Percentiles rank a stretch among this genome's conserved stretches.
phyloP scores from a whole-genome alignment of 495 filamentous ascomycete species.

The Aspergillus biplanus region DNA sequence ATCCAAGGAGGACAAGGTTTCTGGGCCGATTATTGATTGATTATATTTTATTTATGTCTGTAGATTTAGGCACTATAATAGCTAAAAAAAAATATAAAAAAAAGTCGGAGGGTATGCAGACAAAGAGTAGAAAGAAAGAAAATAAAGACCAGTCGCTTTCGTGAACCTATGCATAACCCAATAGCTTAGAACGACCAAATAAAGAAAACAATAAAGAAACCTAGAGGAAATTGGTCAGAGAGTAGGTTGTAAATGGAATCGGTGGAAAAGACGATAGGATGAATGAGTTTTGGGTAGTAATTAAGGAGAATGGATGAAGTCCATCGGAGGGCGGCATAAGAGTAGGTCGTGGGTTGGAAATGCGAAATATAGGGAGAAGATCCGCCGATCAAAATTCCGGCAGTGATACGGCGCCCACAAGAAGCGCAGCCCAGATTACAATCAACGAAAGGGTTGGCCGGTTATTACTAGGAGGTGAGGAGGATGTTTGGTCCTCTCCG shows the following conservation, averaged over 20 bases:
- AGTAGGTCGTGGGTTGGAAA: background rate
- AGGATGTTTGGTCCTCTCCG: slow-evolving; percentile 28
- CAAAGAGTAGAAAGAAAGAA: background rate
- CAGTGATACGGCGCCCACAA: background rate
- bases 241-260: slow-evolving; percentile 15
- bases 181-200: slow-evolving; percentile 7
- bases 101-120: background rate
- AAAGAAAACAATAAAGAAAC: background rate
- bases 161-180: slow-evolving; percentile 21
- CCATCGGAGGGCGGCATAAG: slow-evolving; percentile 10
- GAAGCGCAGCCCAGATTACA: background rate
- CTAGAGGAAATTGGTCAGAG: slow-evolving; percentile 4
- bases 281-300: background rate
- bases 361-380: background rate
- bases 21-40: background rate
- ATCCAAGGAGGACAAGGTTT: background rate
- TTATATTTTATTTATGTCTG: background rate
- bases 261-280: background rate
- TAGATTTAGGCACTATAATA: background rate
- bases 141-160: slow-evolving; percentile 23
- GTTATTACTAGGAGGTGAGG: slow-evolving; percentile 13
- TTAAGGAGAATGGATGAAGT: slow-evolving; percentile 13
- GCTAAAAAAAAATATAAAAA: background rate
- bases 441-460: background rate
- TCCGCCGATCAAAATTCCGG: background rate